Percentiles rank a stretch among this genome's conserved stretches.
These are phyloP conservation scores for Hevea brasiliensis DNA, from an alignment of 345 rosid species.

Conservation along the genomic window DNA sequence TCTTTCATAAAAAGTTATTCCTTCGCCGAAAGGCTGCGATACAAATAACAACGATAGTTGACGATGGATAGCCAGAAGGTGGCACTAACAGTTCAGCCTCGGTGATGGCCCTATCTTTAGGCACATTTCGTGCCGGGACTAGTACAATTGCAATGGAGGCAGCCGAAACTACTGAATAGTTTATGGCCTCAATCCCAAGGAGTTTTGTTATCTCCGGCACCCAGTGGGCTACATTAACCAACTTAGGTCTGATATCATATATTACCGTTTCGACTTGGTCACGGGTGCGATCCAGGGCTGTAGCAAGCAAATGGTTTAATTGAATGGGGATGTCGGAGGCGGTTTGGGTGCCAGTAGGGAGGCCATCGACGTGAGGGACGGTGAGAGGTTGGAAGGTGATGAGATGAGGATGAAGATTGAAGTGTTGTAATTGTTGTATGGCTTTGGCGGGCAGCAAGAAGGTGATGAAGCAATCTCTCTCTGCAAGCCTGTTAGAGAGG, in stretches of 20 bases:
- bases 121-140: too few relatives aligned
- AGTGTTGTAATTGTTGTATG: slow-evolving; percentile 27
- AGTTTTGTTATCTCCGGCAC: slow-evolving; percentile 49
- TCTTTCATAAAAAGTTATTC: slow-evolving; percentile 53
- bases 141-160: slow-evolving; percentile 51
- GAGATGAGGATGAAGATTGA: slow-evolving; percentile 39
- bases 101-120: slow-evolving; percentile 34
- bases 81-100: slow-evolving; percentile 47
- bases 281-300: slow-evolving; percentile 60
- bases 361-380: slow-evolving; percentile 51
- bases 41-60: slow-evolving; percentile 43
- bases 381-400: slow-evolving; percentile 37
- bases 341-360: slow-evolving; percentile 69
- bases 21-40: too few relatives aligned
- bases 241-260: slow-evolving; percentile 34
- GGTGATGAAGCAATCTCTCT: slow-evolving; percentile 46
- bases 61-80: slow-evolving; percentile 65
- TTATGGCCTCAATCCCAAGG: slow-evolving; percentile 53
- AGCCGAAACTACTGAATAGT: slow-evolving; percentile 49
- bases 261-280: slow-evolving; percentile 51
- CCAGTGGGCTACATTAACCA: slow-evolving; percentile 57
- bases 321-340: slow-evolving; percentile 63
- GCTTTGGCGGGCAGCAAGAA: slow-evolving; percentile 52
- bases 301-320: slow-evolving; percentile 40
- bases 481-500: slow-evolving; percentile 56